Evolutionary conservation across 768 basidiomycete genomes (phyloP).

Genomic region (Strobilomyces dryophilus): DNA sequence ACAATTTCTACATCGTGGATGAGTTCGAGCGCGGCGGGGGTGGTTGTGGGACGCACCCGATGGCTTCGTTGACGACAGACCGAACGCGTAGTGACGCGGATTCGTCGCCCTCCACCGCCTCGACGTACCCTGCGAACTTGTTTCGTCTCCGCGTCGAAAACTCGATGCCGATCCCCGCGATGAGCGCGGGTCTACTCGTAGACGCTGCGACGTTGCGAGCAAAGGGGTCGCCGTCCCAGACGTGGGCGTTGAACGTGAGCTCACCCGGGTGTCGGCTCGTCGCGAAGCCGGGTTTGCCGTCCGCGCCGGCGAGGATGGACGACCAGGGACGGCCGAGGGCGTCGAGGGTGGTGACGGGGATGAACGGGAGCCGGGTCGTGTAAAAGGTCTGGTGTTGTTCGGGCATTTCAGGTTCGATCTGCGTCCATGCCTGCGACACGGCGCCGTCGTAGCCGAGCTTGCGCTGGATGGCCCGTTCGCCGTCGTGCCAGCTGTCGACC

Average conservation of each 20-base stretch:
- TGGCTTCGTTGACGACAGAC: conserved; percentile 46
- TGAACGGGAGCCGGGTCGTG: conserved; percentile 45
- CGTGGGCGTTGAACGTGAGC: conserved; percentile 35
- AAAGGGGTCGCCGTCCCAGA: conserved; percentile 59
- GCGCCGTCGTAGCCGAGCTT: conserved; percentile 41
- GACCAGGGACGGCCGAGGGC: conserved; percentile 51
- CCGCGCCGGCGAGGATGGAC: conserved; percentile 45
- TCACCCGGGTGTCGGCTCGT: conserved; percentile 34
- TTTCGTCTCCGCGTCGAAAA: conserved; percentile 55
- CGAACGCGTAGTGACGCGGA: conserved; percentile 35
- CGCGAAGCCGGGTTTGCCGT: conserved; percentile 45
- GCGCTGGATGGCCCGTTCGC: conserved; percentile 48
- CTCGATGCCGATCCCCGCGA: conserved; percentile 62
- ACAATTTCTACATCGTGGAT: conserved; percentile 45
- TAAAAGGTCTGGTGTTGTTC: conserved; percentile 49
- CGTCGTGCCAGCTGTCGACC: conserved; percentile 40
- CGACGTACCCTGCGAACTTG: conserved; percentile 56
- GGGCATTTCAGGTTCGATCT: conserved; percentile 45
- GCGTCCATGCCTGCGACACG: conserved; percentile 35
- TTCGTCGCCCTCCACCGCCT: conserved; percentile 29
- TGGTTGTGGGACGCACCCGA: conserved; percentile 43
- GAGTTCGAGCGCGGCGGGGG: neutral
- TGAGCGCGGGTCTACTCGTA: conserved; percentile 35
- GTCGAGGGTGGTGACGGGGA: conserved; percentile 56
- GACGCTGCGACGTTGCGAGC: conserved; percentile 29